Evolutionary conservation across 2,329 filamentous ascomycete genomes (phyloP).

Genomic region (Clonostachys rosea): DNA sequence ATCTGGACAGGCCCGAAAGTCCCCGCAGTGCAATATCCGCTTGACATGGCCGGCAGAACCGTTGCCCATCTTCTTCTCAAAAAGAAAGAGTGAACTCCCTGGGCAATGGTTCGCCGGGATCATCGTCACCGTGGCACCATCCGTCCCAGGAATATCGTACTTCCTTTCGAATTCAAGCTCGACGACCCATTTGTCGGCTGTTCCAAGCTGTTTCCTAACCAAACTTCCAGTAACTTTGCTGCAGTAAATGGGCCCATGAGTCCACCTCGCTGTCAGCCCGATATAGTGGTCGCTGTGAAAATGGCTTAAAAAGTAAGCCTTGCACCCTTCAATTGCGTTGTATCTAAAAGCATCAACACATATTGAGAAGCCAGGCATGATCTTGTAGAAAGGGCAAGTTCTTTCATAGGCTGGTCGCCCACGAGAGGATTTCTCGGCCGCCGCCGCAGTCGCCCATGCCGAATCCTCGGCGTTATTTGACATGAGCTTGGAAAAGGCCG

Average conservation of each 20-base stretch:
- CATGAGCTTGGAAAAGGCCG: constrained; percentile 81
- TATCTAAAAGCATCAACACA: constrained; percentile 97
- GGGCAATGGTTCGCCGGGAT: constrained; percentile 96
- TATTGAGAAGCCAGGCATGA: constrained; percentile 87
- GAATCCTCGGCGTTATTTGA: constrained; percentile 83
- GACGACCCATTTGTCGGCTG: constrained; percentile 81
- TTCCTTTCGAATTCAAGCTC: constrained; percentile 80
- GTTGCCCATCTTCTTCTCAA: constrained; percentile 70
- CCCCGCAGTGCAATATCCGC: constrained; percentile 88
- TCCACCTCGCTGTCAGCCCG: constrained; percentile 83
- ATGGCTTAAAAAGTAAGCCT: constrained; percentile 94
- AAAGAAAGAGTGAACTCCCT: constrained; percentile 88
- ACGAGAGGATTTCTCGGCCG: constrained; percentile 69
- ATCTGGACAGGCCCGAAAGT: constrained; percentile 85
- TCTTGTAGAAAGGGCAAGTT: constrained; percentile 98
- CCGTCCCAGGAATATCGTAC: constrained; percentile 74
- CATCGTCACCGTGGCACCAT: constrained; percentile 86
- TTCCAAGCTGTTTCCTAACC: constrained; percentile 78
- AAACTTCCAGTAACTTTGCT: constrained; percentile 89
- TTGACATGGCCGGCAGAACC: constrained; percentile 59
- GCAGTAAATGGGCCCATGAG: constrained; percentile 93
- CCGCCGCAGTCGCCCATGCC: constrained; percentile 85
- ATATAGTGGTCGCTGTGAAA: constrained; percentile 98
- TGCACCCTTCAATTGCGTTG: constrained; percentile 85
- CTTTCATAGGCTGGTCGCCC: constrained; percentile 84